These are phyloP conservation scores for Exophiala bonariae DNA, from an alignment of 2,329 filamentous ascomycete genomes.

Conservation along the genomic window DNA sequence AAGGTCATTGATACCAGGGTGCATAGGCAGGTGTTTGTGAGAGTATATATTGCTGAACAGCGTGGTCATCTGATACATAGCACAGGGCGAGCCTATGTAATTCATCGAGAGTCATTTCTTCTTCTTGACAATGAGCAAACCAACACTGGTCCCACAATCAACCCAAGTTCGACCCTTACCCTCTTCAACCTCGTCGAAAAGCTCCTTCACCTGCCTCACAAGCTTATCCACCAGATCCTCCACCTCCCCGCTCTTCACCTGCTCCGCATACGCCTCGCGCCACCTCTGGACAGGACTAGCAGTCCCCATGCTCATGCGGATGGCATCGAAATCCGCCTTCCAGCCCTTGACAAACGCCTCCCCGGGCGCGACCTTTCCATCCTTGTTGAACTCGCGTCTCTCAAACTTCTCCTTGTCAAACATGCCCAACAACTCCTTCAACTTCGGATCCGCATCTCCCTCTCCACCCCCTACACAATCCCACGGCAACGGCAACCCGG, in stretches of 20 bases:
- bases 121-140: slow-evolving; percentile 27
- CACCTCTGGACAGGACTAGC: slow-evolving; percentile 41
- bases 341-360: slow-evolving; percentile 31
- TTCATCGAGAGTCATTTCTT: too few relatives aligned
- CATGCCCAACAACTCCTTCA: slow-evolving; percentile 27
- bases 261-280: slow-evolving; percentile 40
- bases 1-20: too few relatives aligned
- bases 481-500: slow-evolving; percentile 53
- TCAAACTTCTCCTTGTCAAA: slow-evolving; percentile 16
- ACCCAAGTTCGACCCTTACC: slow-evolving; percentile 28
- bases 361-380: slow-evolving; percentile 9
- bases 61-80: too few relatives aligned
- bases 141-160: slow-evolving; percentile 21
- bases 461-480: slow-evolving; percentile 18
- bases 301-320: slow-evolving; percentile 34
- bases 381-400: slow-evolving; percentile 20
- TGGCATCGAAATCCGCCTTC: slow-evolving; percentile 25
- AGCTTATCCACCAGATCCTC: slow-evolving; percentile 35
- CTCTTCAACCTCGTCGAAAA: slow-evolving; percentile 29
- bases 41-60: too few relatives aligned
- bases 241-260: slow-evolving; percentile 34
- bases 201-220: slow-evolving; percentile 26
- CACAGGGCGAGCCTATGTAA: too few relatives aligned
- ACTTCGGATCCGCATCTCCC: slow-evolving; percentile 8
- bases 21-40: too few relatives aligned